Base-by-base conservation (phyloP, 257 asterid species). In the Linaria vulgaris region DNA sequence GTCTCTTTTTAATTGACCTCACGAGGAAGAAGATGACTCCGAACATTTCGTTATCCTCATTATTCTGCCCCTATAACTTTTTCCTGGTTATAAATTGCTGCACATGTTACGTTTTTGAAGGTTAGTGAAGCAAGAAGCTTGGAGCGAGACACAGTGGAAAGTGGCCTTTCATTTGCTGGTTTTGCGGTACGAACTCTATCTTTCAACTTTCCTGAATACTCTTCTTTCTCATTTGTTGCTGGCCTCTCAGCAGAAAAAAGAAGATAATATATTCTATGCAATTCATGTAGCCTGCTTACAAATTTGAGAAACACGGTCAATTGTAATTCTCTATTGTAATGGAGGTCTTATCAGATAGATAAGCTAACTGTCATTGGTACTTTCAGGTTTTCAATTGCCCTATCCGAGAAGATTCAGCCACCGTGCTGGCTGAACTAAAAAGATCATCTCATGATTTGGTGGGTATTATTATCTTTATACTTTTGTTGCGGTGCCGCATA, bases 401-500 rank as follows among this genome's bases (percentile, higher is more conserved):
- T 41, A 94, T 94, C 62, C 84, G 96, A 67, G 90, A 78, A 76
- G 97, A 94, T 79, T 94, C 97, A 52, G 96, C 97, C 17, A 62
- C 86, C 34, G 87, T 94, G 47, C 69, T 94, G 74, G 67, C 96
- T 49, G 99, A 85, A 77, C 67, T 94, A 63, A 90, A 81, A 78
- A 80, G 60, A 74, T 94, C 97, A 43, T 85, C 99, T 38, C 99
- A 90, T 75, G 99, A 94, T 71, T 77, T 94, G 96, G 97, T 94
- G 71, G 84, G 95, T 68, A 45, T 20, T 51, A 63, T 63, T 27
- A 21, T 55, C 61, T 27, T 60, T 52, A 52, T 63, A 41, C 17
- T 31, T 45, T 37, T 12, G 5, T 34, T 34, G 9, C 10, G 6
- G 41, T 34, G 41, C 9, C 49, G 3, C 49, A 3, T 44, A 19